phyloP scores from a whole-genome alignment of 2,329 filamentous ascomycete genomes.

The Trichoderma cornu-damae region DNA sequence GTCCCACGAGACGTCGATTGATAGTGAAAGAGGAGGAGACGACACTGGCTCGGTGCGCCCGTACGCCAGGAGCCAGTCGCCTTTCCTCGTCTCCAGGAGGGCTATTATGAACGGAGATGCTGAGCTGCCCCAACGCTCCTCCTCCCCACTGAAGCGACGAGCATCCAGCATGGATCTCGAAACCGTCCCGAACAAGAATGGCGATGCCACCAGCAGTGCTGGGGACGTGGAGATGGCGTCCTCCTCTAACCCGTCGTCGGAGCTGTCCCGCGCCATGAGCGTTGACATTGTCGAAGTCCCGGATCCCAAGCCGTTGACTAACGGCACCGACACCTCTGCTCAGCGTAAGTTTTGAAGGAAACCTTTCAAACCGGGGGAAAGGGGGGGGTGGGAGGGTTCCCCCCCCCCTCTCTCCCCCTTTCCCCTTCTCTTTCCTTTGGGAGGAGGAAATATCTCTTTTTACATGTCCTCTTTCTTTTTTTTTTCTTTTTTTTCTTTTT shows the following conservation, averaged over 20 bases:
- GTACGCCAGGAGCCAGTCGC: conserved; percentile 47
- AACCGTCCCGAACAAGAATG: conserved; percentile 34
- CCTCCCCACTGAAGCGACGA: conserved; percentile 59
- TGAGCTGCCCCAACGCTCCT: conserved; percentile 55
- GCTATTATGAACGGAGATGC: conserved; percentile 57
- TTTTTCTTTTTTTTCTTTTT: no score
- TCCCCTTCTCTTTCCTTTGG: no score
- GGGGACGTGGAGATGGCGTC: conserved; percentile 16
- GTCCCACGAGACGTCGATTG: conserved; percentile 53
- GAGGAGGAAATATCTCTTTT: neutral
- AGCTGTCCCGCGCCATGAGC: conserved; percentile 39
- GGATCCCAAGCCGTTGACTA: conserved; percentile 20
- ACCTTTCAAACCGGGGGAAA: neutral
- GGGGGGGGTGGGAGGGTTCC: no score
- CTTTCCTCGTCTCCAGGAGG: conserved; percentile 47
- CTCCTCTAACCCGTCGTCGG: conserved; percentile 6
- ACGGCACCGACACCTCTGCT: conserved; percentile 20
- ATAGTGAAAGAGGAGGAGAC: conserved; percentile 49
- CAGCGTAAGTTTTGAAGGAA: conserved; percentile 27
- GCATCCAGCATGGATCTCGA: conserved; percentile 58
- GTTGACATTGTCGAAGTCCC: conserved; percentile 36
- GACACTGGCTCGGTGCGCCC: conserved; percentile 39
- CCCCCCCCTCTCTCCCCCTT: no score
- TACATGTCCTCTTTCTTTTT: no score
- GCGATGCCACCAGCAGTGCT: conserved; percentile 28